Percentiles rank a stretch among this genome's conserved stretches.
These are phyloP conservation scores for Penicillium odoratum DNA, from an alignment of 495 filamentous ascomycete species.

Conservation along the genomic window DNA sequence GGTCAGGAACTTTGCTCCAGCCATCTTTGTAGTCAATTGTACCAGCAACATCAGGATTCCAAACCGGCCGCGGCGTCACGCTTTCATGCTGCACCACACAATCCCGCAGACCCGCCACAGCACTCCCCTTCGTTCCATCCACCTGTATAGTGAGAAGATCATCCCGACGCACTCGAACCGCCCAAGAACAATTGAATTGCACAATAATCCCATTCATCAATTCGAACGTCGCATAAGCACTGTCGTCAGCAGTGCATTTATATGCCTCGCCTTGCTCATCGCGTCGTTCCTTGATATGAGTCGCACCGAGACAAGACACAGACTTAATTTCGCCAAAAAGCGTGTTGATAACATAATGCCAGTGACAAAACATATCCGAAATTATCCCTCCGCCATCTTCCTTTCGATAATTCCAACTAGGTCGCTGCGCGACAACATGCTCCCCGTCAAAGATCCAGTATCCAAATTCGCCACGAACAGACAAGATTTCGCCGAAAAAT, in stretches of 20 bases:
- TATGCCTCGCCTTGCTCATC: neutral
- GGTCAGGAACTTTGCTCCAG: neutral
- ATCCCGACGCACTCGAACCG: neutral
- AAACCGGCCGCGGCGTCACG: neutral
- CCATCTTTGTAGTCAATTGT: neutral
- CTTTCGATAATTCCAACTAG: constrained; percentile 1
- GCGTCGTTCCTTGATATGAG: neutral
- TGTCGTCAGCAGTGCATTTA: constrained; percentile 1
- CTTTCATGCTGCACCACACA: constrained; percentile 3
- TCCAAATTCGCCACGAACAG: neutral
- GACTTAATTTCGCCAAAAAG: constrained; percentile 1
- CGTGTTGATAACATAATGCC: constrained; percentile 1
- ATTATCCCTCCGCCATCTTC: neutral
- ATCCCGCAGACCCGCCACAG: neutral
- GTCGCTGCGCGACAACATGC: neutral
- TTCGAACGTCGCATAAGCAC: neutral
- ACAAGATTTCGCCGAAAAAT: neutral
- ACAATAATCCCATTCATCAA: neutral
- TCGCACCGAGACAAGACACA: neutral
- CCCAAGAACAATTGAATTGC: neutral
- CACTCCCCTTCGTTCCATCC: constrained; percentile 1
- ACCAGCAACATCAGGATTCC: constrained; percentile 3
- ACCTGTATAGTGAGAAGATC: constrained; percentile 1
- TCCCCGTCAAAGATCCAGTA: constrained; percentile 1
- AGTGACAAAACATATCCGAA: constrained; percentile 3